These are phyloP conservation scores for Cladosporium oxysporum DNA, from an alignment of 2,329 filamentous ascomycete genomes.

Conservation along the genomic window DNA sequence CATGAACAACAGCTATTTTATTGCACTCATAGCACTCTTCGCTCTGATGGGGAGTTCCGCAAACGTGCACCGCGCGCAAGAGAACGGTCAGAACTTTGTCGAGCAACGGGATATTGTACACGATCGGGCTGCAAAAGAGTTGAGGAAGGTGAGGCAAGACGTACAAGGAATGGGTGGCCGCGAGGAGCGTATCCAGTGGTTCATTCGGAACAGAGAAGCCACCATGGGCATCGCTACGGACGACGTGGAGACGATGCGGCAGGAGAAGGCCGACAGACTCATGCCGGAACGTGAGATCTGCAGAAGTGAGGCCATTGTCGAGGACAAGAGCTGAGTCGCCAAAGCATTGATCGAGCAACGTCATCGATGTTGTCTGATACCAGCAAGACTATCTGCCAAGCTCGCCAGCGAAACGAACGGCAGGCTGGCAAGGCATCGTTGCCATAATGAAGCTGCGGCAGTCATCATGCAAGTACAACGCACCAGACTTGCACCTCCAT, in stretches of 20 bases:
- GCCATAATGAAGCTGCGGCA: constrained; percentile 8
- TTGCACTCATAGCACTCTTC: constrained; percentile 68
- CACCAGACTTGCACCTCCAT: constrained; percentile 1
- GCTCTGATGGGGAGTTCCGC: constrained; percentile 69
- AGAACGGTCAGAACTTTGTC: constrained; percentile 62
- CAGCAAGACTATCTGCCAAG: background rate
- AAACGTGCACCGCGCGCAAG: constrained; percentile 70
- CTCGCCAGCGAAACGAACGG: background rate
- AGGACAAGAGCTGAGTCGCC: constrained; percentile 10
- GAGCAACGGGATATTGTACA: constrained; percentile 67
- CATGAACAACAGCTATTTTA: constrained; percentile 79
- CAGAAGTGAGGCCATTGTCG: constrained; percentile 43
- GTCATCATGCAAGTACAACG: constrained; percentile 17
- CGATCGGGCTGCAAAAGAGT: constrained; percentile 64
- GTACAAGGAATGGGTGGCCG: constrained; percentile 49
- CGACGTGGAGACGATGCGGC: constrained; percentile 45
- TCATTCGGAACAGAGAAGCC: constrained; percentile 72
- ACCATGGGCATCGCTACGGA: constrained; percentile 39
- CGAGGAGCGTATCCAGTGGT: constrained; percentile 68
- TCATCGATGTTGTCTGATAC: background rate
- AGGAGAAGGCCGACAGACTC: constrained; percentile 49
- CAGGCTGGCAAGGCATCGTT: background rate
- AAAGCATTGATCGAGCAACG: background rate
- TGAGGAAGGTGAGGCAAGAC: constrained; percentile 58
- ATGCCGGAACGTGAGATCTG: constrained; percentile 50